phyloP scores from a whole-genome alignment of 2,329 filamentous ascomycete genomes.

The Trichoderma brevicompactum region DNA sequence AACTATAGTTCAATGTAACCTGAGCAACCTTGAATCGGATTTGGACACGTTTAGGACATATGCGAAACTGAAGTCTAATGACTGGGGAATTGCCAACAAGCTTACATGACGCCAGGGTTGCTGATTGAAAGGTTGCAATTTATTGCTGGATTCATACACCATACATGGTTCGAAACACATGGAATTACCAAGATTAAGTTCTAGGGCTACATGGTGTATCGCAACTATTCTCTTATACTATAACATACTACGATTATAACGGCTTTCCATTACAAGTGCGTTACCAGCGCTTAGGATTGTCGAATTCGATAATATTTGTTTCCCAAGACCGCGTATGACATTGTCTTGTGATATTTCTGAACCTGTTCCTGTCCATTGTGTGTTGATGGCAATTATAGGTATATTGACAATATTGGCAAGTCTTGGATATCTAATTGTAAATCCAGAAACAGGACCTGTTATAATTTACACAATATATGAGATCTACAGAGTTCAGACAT shows the following conservation, averaged over 20 bases:
- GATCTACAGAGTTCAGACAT: too few relatives aligned
- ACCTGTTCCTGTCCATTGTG: too few relatives aligned
- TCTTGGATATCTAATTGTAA: too few relatives aligned
- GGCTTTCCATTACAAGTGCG: not conserved
- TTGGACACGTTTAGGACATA: not conserved
- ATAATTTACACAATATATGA: too few relatives aligned
- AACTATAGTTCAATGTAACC: not conserved
- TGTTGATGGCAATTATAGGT: too few relatives aligned
- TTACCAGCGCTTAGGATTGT: too few relatives aligned
- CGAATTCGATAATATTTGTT: too few relatives aligned
- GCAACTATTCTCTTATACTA: not conserved
- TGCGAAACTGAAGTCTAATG: not conserved
- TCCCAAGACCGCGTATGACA: too few relatives aligned
- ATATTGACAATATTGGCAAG: too few relatives aligned
- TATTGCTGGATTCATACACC: not conserved
- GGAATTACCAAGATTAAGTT: not conserved
- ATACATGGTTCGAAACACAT: not conserved
- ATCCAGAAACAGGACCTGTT: too few relatives aligned
- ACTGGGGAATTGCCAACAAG: not conserved
- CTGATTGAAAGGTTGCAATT: not conserved
- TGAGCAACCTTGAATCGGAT: not conserved
- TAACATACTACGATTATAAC: not conserved
- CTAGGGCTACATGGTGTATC: not conserved
- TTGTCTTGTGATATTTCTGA: too few relatives aligned
- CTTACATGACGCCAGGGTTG: not conserved